Evolutionary conservation across 805 yeast species (phyloP).

Genomic region (Candida taoyuanica): DNA sequence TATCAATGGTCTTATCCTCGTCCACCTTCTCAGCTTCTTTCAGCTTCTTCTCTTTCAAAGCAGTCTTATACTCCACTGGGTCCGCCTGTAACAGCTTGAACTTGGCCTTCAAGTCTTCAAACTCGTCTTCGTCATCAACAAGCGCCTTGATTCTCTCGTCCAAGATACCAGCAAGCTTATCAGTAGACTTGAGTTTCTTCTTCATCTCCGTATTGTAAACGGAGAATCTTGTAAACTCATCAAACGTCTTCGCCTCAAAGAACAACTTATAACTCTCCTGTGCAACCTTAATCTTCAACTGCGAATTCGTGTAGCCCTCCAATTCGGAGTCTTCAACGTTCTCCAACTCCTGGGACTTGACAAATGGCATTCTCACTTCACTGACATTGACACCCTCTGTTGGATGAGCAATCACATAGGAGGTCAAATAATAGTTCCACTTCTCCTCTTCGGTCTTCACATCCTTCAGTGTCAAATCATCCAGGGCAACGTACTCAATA

Average conservation of each 20-base stretch:
- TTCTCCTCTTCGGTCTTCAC: constrained; percentile 65
- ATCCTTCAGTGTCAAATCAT: constrained; percentile 81
- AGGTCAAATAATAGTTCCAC: constrained; percentile 92
- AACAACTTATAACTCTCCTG: constrained; percentile 73
- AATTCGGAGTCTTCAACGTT: constrained; percentile 45
- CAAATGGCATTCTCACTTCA: constrained; percentile 73
- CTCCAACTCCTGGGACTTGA: constrained; percentile 43
- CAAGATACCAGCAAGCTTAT: constrained; percentile 3
- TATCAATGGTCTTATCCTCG: constrained; percentile 21
- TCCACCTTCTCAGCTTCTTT: constrained; percentile 10
- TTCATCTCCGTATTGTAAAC: constrained; percentile 35
- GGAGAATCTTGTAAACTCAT: constrained; percentile 65
- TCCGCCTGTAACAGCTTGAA: constrained; percentile 6
- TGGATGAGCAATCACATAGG: constrained; percentile 91
- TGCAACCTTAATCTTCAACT: constrained; percentile 72
- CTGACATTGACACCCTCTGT: constrained; percentile 91
- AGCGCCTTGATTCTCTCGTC: constrained; percentile 6
- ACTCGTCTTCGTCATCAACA: constrained; percentile 11
- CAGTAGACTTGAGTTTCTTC: constrained; percentile 33
- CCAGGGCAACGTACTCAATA: constrained; percentile 81
- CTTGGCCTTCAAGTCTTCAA: constrained; percentile 5
- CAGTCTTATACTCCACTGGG: constrained; percentile 9
- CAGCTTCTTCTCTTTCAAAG: constrained; percentile 10
- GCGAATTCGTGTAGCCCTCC: constrained; percentile 64
- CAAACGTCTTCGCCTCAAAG: constrained; percentile 75